Conservation (phyloP, 1,284 basidiomycete species). For the Ceratobasidium sp. region DNA sequence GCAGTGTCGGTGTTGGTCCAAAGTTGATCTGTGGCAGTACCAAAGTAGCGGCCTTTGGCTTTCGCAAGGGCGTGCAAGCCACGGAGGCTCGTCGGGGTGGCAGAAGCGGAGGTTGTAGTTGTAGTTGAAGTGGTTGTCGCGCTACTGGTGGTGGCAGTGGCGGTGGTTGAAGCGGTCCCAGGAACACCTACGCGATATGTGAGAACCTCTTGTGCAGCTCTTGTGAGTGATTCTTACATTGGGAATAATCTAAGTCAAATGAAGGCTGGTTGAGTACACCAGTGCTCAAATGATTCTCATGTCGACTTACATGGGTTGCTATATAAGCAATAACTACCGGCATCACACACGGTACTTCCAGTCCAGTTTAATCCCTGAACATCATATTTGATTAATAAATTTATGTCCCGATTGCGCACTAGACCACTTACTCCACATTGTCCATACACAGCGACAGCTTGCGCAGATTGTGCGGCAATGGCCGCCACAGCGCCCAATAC, state of each 20-base stretch:
- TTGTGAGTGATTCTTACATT: not conserved
- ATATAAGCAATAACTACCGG: constrained; percentile 25
- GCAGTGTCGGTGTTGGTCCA: constrained; percentile 44
- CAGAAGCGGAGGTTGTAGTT: constrained; percentile 27
- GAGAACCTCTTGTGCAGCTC: constrained; percentile 3
- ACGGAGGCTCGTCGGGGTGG: constrained; percentile 36
- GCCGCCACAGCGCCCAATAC: constrained; percentile 19
- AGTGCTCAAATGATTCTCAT: not conserved
- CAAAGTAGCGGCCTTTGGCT: constrained; percentile 46
- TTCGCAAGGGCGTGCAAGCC: constrained; percentile 43
- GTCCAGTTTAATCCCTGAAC: constrained; percentile 42
- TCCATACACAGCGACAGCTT: constrained; percentile 37
- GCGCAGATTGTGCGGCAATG: constrained; percentile 2
- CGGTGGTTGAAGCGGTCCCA: constrained; percentile 15
- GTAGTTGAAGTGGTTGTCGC: constrained; percentile 33
- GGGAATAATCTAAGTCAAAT: not conserved
- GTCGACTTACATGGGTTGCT: constrained; percentile 1
- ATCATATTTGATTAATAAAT: not conserved
- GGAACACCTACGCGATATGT: constrained; percentile 3
- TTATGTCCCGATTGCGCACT: not conserved
- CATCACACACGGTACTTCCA: constrained; percentile 36
- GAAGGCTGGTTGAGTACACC: not conserved
- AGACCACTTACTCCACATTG: constrained; percentile 42
- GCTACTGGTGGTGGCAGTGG: not conserved
- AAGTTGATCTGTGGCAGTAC: constrained; percentile 42